Evolutionary conservation across 257 asterid species (phyloP), one percentile per base, ranked within the genome.

Genomic region (Salvia hispanica): DNA sequence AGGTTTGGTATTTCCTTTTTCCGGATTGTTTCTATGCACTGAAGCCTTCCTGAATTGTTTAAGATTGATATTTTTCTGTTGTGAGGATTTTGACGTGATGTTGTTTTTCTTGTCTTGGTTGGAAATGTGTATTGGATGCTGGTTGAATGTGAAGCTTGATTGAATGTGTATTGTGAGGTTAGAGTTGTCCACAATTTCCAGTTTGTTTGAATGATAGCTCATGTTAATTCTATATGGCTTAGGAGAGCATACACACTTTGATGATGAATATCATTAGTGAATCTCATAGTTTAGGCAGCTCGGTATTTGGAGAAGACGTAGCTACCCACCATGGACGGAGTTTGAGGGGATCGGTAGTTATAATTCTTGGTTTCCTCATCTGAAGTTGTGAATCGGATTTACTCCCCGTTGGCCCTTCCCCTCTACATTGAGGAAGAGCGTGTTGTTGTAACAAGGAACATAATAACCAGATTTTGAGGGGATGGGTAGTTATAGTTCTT

Each of bases 1-100:
- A 90, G 98, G 98, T 93, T 68, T n/a, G 28, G 0, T 6, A 7
- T 21, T 61, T 57, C 0, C 43, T 21, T 5, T 25, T 25, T 25
- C 31, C 31, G 31, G 31, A 25, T 25, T 25, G 31, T 25, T 25
- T 25, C 31, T 25, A 25, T 25, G 31, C 2, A 25, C 2, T 25
- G 31, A 25, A 25, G 31, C 31, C 31, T 25, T 25, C 31, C 3
- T 25, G 31, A 25, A 25, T 25, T 42, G 6, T 42, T 28, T 14
- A 48, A 36, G 34, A 18, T 56, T 37, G 67, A 45, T 15, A 48
- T 48, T 16, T 18, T 61, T 10, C 18, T 42, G 25, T 57, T 11
- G 4, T 5, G 25, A 51, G 56, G 56, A 54, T 55, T 55, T 63
- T 0, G 28, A 62, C 39, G 9, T 21, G 56, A 47, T 31, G n/a